Conservation (phyloP, 306 rosid genomes). For the Calophaca sinica region DNA sequence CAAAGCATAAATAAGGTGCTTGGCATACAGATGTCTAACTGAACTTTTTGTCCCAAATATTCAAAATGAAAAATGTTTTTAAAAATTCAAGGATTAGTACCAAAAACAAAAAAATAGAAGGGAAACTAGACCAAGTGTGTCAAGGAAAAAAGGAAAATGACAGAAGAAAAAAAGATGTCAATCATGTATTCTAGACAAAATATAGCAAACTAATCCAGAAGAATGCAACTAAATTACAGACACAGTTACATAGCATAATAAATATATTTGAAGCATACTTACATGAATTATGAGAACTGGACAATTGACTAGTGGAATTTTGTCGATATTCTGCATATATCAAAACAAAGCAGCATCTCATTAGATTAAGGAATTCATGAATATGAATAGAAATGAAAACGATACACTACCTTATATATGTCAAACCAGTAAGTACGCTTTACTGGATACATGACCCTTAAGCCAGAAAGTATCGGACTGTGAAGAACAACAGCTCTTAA, state of each 20-base stretch:
- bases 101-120: background rate
- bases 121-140: background rate
- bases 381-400: conserved; percentile 21
- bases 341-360: conserved; percentile 35
- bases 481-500: conserved; percentile 90
- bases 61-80: background rate
- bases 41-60: conserved; percentile 1
- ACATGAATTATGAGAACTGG: conserved; percentile 95
- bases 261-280: conserved; percentile 53
- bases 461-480: conserved; percentile 94
- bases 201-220: background rate
- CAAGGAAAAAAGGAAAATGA: background rate
- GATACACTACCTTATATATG: conserved; percentile 76
- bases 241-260: conserved; percentile 30
- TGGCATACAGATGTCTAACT: background rate
- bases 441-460: conserved; percentile 96
- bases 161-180: background rate
- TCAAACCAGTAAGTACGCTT: conserved; percentile 93
- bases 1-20: background rate
- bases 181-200: conserved; percentile 14
- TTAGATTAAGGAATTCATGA: conserved; percentile 29
- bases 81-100: background rate
- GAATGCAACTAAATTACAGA: conserved; percentile 27
- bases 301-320: conserved; percentile 82
- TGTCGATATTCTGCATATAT: conserved; percentile 81